Evolutionary conservation across 2,329 filamentous ascomycete species (phyloP), one percentile per base, ranked within the genome.

Genomic region (Fragosphaeria purpurea): DNA sequence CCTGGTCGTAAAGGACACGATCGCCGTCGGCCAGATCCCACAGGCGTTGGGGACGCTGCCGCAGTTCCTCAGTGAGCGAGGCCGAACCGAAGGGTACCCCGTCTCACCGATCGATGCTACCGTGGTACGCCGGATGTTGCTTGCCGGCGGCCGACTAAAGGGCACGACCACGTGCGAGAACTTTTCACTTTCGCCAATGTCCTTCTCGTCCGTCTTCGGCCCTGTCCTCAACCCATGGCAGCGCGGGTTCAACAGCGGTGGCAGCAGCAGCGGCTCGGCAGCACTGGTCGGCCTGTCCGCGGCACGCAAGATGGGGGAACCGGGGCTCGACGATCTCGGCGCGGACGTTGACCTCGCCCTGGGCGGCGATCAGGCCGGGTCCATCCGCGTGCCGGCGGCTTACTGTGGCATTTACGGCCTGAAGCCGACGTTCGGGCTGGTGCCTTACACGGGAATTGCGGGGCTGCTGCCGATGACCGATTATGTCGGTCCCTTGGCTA

Each of bases 91-190:
- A 37, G 35, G 1, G 60, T 73, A 1, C 61, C 61, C 11, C 55
- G 60, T 12, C 56, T 54, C 33, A 22, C 32, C n/a, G 10, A 77
- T 84, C 60, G 74, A 83, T 39, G 59, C 59, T n/a, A 53, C 64
- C 30, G 59, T 60, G 11, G 62, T 61, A 1, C 48, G 44, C 5
- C 57, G 62, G 5, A 56, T 66, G 6, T 59, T 62, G 59, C 80
- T 86, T 47, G 79, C 82, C 0, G 86, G 86, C 1, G 84, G 77
- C 1, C 70, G 90, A 12, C 69, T 87, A 30, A 67, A 88, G 7
- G 85, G 85, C 9, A 88, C 78, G 0, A 83, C 74, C 4, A 88
- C 90, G 82, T 84, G 88, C 62, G 86, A 90, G 63, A 55, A 7
- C 51, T 64, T 37, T 72, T 86, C 49, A 84, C 83, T 7, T 71